phyloP scores from a whole-genome alignment of 1,139 yeast species.

The Geotrichum citri-aurantii region DNA sequence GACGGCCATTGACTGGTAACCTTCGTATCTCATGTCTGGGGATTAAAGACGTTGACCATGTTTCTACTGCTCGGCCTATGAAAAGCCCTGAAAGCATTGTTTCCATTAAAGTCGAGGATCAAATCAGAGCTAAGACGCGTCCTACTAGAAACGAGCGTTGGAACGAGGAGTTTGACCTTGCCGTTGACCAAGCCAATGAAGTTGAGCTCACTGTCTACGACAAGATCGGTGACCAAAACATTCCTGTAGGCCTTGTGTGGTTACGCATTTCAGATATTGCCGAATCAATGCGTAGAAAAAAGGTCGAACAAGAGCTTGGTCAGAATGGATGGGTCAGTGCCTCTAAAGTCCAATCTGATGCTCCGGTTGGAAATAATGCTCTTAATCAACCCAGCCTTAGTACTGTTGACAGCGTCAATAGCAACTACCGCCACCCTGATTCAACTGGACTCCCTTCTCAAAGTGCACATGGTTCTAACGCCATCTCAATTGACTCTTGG shows the following conservation, averaged over 20 bases:
- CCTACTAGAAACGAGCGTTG: slow-evolving; percentile 74
- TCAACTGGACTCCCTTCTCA: neutral
- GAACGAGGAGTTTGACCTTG: slow-evolving; percentile 75
- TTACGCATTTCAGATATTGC: slow-evolving; percentile 81
- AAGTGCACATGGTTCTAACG: neutral
- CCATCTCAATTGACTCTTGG: slow-evolving; percentile 62
- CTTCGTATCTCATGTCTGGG: slow-evolving; percentile 65
- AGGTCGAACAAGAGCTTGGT: slow-evolving; percentile 65
- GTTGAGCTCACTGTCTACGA: slow-evolving; percentile 84
- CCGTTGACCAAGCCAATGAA: slow-evolving; percentile 87
- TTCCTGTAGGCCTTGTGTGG: slow-evolving; percentile 93
- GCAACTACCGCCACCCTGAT: neutral
- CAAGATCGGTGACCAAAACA: slow-evolving; percentile 54
- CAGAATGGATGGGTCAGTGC: slow-evolving; percentile 85
- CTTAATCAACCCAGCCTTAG: slow-evolving; percentile 1
- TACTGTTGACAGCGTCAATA: neutral
- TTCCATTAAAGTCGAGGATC: slow-evolving; percentile 79
- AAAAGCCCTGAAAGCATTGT: slow-evolving; percentile 78
- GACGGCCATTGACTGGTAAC: slow-evolving; percentile 79
- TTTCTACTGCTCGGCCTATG: slow-evolving; percentile 72
- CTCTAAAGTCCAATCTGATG: slow-evolving; percentile 36
- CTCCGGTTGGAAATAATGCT: neutral
- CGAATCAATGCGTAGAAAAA: slow-evolving; percentile 88
- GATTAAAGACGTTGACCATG: slow-evolving; percentile 85
- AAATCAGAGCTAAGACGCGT: slow-evolving; percentile 68